Conservation (phyloP, 2,329 filamentous ascomycete species). For the Endocalyx cinctus region DNA sequence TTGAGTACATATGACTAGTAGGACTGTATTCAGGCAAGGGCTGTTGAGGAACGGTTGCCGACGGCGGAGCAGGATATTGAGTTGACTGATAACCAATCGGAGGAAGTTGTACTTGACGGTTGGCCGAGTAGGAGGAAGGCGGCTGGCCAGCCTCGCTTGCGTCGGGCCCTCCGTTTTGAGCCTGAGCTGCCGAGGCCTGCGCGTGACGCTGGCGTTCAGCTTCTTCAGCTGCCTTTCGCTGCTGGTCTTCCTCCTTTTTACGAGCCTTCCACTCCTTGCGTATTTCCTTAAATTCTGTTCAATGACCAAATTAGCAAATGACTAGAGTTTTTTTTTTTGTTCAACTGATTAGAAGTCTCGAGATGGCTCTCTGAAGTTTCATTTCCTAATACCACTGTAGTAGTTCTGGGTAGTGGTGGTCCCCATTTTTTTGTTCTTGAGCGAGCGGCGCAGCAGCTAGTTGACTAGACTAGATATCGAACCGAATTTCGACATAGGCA, state of each 20-base stretch:
- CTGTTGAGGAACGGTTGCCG: constrained; percentile 46
- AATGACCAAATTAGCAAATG: constrained; percentile 26
- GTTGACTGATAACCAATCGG: constrained; percentile 68
- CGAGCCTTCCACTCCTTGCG: constrained; percentile 98
- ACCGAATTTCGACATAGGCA: no score
- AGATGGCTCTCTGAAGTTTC: no score
- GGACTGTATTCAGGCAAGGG: constrained; percentile 47
- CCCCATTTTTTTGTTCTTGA: no score
- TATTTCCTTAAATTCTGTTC: constrained; percentile 94
- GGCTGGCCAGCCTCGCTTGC: constrained; percentile 48
- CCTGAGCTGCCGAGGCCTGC: constrained; percentile 49
- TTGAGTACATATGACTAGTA: constrained; percentile 50
- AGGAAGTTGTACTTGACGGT: constrained; percentile 61
- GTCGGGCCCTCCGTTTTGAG: constrained; percentile 46
- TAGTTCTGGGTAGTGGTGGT: no score
- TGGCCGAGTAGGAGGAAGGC: constrained; percentile 52
- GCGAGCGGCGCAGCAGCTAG: no score
- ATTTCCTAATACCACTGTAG: no score
- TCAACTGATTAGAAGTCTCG: no score
- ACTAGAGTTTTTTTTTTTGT: no score
- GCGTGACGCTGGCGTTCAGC: constrained; percentile 60
- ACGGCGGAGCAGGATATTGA: constrained; percentile 63
- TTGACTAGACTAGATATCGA: no score
- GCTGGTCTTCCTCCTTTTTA: constrained; percentile 96
- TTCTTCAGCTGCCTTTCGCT: constrained; percentile 87